These are phyloP conservation scores for Niveomyces coronatus DNA, from an alignment of 2,329 filamentous ascomycete genomes.

Conservation along the genomic window DNA sequence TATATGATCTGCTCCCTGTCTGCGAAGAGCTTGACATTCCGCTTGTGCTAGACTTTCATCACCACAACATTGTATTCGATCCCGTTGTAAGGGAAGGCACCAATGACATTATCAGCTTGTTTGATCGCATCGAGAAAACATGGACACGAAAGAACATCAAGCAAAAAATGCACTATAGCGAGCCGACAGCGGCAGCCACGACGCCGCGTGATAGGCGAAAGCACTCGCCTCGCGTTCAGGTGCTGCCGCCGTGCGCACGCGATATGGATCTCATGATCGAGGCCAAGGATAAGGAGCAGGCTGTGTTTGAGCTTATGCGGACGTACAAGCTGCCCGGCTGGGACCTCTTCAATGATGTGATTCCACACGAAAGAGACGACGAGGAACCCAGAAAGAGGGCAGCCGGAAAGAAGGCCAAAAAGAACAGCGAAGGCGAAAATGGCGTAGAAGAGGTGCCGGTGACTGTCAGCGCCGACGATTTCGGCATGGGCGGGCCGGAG, in stretches of 20 bases:
- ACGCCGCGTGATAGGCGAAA: slow-evolving; percentile 72
- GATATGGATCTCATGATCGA: slow-evolving; percentile 99
- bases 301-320: slow-evolving; percentile 88
- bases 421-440: slow-evolving; percentile 25
- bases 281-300: slow-evolving; percentile 96
- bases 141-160: slow-evolving; percentile 78
- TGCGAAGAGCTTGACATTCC: slow-evolving; percentile 95
- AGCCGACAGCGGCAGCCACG: slow-evolving; percentile 53
- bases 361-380: slow-evolving; percentile 60
- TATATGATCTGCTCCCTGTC: slow-evolving; percentile 79
- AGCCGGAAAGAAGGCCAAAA: slow-evolving; percentile 27
- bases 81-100: slow-evolving; percentile 69
- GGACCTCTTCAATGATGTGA: slow-evolving; percentile 63
- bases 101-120: slow-evolving; percentile 64
- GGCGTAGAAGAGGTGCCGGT: slow-evolving; percentile 35
- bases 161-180: slow-evolving; percentile 96
- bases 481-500: slow-evolving; percentile 78
- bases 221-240: slow-evolving; percentile 69
- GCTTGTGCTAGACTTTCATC: slow-evolving; percentile 84
- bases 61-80: slow-evolving; percentile 92
- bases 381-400: slow-evolving; percentile 53
- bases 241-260: slow-evolving; percentile 68
- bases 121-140: slow-evolving; percentile 67
- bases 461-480: slow-evolving; percentile 54
- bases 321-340: slow-evolving; percentile 76